Percentiles rank a stretch among this genome's conserved stretches.
These are phyloP conservation scores for Rhodotorula taiwanensis DNA, from an alignment of 768 basidiomycete genomes.

Conservation along the genomic window DNA sequence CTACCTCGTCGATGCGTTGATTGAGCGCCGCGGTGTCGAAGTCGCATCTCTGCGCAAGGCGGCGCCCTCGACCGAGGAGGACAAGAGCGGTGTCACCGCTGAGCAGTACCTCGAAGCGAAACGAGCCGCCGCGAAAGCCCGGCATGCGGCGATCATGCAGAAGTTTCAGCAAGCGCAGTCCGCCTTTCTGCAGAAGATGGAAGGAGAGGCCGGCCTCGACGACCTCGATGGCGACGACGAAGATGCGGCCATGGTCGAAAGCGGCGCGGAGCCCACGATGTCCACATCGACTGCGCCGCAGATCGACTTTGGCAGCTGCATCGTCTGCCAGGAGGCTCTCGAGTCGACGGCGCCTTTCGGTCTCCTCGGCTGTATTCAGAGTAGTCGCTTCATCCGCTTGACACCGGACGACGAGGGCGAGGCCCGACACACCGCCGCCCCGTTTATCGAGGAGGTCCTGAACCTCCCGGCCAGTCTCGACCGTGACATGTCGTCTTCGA, in stretches of 20 bases:
- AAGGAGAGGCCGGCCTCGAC: conserved; percentile 57
- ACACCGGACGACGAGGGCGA: conserved; percentile 54
- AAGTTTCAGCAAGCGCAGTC: conserved; percentile 91
- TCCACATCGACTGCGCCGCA: conserved; percentile 50
- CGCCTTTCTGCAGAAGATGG: conserved; percentile 65
- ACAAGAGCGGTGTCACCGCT: conserved; percentile 24
- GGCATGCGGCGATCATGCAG: conserved; percentile 90
- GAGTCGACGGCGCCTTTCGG: conserved; percentile 69
- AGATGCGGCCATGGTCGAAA: conserved; percentile 45
- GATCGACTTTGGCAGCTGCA: conserved; percentile 65
- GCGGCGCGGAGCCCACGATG: conserved; percentile 45
- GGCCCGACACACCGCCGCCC: conserved; percentile 1
- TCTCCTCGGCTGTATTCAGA: conserved; percentile 75
- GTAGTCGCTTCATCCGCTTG: conserved; percentile 72
- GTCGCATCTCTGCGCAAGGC: conserved; percentile 45
- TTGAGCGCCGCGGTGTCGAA: conserved; percentile 17
- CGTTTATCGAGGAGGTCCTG: conserved; percentile 65
- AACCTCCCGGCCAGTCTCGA: conserved; percentile 62
- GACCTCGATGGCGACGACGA: conserved; percentile 46
- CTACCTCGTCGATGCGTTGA: conserved; percentile 58
- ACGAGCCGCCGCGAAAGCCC: conserved; percentile 75
- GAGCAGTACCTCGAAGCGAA: conserved; percentile 55
- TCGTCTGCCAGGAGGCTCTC: conserved; percentile 94
- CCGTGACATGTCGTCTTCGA: conserved; percentile 39
- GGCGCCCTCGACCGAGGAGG: conserved; percentile 12